These are phyloP conservation scores for Choricystis sp. DNA, from an alignment of 139 green algal genomes.

Conservation along the genomic window DNA sequence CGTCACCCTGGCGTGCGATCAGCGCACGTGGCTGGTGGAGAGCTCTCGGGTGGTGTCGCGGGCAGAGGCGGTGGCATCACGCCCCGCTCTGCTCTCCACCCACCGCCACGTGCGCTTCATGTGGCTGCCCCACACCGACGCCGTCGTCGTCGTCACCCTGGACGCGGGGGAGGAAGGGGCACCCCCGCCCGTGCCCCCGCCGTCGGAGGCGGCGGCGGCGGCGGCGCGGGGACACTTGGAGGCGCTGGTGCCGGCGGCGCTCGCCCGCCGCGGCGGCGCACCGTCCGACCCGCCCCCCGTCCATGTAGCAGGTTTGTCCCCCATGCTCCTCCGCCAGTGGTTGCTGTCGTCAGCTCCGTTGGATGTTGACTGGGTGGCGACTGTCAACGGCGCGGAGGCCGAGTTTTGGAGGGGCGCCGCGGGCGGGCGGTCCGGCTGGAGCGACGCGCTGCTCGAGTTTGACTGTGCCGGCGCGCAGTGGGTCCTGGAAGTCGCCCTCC, in stretches of 20 bases:
- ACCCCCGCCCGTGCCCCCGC: not conserved
- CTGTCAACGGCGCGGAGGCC: conserved; percentile 80
- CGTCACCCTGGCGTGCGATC: conserved; percentile 53
- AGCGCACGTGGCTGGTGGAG: conserved; percentile 33
- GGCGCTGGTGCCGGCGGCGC: conserved; percentile 2
- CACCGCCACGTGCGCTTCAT: conserved; percentile 88
- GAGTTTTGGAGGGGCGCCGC: conserved; percentile 57
- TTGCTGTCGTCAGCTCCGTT: conserved; percentile 59
- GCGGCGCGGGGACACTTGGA: not conserved
- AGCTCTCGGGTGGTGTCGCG: conserved; percentile 18
- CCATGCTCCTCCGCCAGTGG: conserved; percentile 62
- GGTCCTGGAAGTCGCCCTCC: conserved; percentile 81
- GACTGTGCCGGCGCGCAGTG: conserved; percentile 97
- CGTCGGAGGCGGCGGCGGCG: too few relatives aligned
- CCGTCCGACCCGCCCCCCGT: not conserved
- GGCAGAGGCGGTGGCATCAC: conserved; percentile 47
- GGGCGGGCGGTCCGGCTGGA: conserved; percentile 46
- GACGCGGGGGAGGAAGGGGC: conserved; percentile 7
- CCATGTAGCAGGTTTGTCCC: conserved; percentile 18
- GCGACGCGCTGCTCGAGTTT: conserved; percentile 90
- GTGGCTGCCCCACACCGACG: conserved; percentile 93
- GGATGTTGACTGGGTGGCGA: conserved; percentile 46
- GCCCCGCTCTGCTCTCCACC: conserved; percentile 42
- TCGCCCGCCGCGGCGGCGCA: not conserved
- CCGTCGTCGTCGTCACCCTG: conserved; percentile 55